A percentile compares a stretch with the other conserved stretches of the same genome.
These are phyloP conservation scores for Amanita molliuscula DNA, from an alignment of 768 basidiomycete species.

Conservation along the genomic window DNA sequence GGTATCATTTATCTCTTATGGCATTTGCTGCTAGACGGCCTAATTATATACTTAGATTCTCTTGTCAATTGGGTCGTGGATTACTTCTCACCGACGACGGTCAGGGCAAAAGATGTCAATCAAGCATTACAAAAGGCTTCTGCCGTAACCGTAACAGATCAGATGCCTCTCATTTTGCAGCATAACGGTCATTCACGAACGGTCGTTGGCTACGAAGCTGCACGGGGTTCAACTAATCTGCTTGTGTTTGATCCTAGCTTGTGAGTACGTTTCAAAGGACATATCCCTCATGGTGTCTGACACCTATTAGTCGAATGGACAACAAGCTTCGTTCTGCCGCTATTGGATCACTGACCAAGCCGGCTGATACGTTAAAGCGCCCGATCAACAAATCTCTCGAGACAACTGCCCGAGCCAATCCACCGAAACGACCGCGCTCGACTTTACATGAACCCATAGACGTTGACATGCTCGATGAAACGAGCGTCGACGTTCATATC, in stretches of 20 bases:
- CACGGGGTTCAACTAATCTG: slow-evolving; percentile 47
- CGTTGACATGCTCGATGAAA: neutral
- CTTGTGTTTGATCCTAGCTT: slow-evolving; percentile 71
- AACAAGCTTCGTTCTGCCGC: neutral
- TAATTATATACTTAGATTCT: slow-evolving; percentile 19
- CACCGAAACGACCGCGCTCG: neutral
- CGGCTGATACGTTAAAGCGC: neutral
- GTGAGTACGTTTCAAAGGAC: slow-evolving; percentile 24
- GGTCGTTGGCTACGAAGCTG: slow-evolving; percentile 75
- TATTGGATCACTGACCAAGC: neutral
- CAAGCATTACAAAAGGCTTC: slow-evolving; percentile 41
- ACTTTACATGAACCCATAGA: neutral
- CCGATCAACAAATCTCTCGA: neutral
- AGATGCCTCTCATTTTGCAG: slow-evolving; percentile 79
- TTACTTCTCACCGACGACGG: slow-evolving; percentile 46
- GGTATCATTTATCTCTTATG: slow-evolving; percentile 1
- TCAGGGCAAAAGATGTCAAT: slow-evolving; percentile 26
- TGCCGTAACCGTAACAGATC: slow-evolving; percentile 45
- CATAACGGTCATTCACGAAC: slow-evolving; percentile 81
- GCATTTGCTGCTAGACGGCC: neutral
- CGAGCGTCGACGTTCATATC: neutral
- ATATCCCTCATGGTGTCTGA: neutral
- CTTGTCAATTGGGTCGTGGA: slow-evolving; percentile 66
- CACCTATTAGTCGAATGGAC: neutral
- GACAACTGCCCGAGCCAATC: neutral